Evolutionary conservation across 2,329 filamentous ascomycete genomes (phyloP).

Genomic region (Ceratocystis albifundus): DNA sequence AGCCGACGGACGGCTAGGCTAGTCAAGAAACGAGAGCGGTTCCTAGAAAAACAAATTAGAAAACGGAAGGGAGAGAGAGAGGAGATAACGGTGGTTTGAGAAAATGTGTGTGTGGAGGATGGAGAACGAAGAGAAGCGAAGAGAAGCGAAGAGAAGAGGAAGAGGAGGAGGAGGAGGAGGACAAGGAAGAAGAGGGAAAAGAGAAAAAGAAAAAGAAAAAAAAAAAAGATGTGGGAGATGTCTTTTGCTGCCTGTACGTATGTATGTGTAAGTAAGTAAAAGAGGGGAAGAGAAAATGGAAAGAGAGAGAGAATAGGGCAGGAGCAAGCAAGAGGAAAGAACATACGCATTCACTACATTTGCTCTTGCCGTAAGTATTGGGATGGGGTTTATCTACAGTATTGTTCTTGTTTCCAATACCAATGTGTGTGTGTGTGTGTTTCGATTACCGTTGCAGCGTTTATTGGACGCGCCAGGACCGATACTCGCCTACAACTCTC

Average conservation of each 20-base stretch:
- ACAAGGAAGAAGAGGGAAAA: not conserved
- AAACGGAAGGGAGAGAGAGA: not conserved
- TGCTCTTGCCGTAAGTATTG: not conserved
- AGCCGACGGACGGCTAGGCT: not conserved
- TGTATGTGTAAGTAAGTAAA: too few relatives aligned
- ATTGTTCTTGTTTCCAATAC: not conserved
- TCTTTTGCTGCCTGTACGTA: not conserved
- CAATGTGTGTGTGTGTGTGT: too few relatives aligned
- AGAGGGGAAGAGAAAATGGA: not conserved
- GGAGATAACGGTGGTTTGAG: not conserved
- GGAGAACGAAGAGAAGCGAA: not conserved
- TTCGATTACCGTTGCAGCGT: too few relatives aligned
- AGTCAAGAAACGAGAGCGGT: not conserved
- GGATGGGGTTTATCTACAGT: not conserved
- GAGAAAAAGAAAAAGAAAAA: not conserved
- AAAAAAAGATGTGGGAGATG: not conserved
- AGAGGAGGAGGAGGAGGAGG: not conserved
- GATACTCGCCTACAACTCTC: too few relatives aligned
- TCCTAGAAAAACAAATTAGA: not conserved
- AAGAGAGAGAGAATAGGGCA: not conserved
- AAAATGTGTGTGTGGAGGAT: not conserved
- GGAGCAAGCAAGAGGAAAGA: not conserved
- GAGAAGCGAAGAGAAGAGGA: not conserved
- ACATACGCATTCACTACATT: not conserved
- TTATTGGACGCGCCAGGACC: too few relatives aligned